Base-by-base conservation (phyloP, 495 filamentous ascomycete genomes). In the Xylaria bambusicola region DNA sequence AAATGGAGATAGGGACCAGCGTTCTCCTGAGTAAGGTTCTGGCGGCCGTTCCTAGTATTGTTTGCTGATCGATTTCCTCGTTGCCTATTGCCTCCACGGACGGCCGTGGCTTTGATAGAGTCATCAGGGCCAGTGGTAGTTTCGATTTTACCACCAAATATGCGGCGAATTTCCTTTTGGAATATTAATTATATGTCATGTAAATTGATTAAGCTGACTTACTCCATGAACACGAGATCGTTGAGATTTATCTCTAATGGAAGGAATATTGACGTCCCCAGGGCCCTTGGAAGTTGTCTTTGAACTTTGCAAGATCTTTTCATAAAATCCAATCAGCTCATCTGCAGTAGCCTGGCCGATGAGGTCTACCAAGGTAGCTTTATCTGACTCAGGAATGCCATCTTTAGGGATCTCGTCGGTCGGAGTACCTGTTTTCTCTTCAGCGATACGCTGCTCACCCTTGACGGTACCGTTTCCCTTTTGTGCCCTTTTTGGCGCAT, bases 1-100 rank as follows among this genome's bases (percentile, higher is more conserved):
- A 98, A 95, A 71, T 98, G 94, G 7, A 97, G 80, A 67, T 91
- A 93, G 8, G 88, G 84, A 1, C 89, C 92, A 17, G 88, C 89
- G 10, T 44, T 71, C 18, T 24, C 54, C 24, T 57, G 58, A 48
- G 47, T 36, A 40, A 58, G 17, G 31, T 63, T 62, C 24, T 55
- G 60, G 35, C 47, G 56, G 31, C 31, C 41, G 35, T 73, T 65
- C 26, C 71, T 67, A 17, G 76, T 62, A 18, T 66, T 66, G 18
- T 70, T 68, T 20, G 63, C 58, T 27, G 68, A 67, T 50, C 77
- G 75, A 54, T 77, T 72, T 27, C 73, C 63, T 17, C 79, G 66
- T 45, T 75, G 77, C 33, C 58, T 62, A 26, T 66, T 63, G 20
- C 62, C 55, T 54, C 56, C 70, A 49, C 65, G 65, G 26, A 55